Evolutionary conservation across 306 rosid genomes (phyloP).

Genomic region (Cucumis sativus): DNA sequence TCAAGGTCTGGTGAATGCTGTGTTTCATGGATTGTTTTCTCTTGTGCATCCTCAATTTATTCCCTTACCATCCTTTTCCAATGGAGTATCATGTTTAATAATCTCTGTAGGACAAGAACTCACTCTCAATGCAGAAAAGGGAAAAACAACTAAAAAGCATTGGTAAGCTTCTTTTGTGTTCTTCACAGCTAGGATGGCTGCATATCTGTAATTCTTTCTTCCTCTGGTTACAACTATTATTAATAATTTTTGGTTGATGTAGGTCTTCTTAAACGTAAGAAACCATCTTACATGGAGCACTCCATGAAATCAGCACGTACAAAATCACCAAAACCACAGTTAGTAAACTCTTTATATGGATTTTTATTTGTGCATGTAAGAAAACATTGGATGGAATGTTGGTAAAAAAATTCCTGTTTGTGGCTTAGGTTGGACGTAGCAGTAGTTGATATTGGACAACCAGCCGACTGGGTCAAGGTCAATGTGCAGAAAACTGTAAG

Average conservation of each 20-base stretch:
- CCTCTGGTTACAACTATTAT: background rate
- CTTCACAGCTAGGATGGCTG: background rate
- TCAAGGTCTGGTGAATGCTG: slow-evolving; percentile 50
- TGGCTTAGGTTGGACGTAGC: slow-evolving; percentile 63
- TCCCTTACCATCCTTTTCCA: background rate
- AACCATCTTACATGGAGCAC: slow-evolving; percentile 57
- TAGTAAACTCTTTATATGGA: slow-evolving; percentile 13
- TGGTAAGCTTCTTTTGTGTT: slow-evolving; percentile 36
- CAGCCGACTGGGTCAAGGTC: slow-evolving; percentile 98
- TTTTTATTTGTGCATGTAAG: background rate
- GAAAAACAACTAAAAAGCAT: slow-evolving; percentile 87
- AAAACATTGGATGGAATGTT: background rate
- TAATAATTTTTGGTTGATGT: slow-evolving; percentile 12
- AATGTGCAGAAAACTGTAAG: slow-evolving; percentile 92
- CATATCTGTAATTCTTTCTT: slow-evolving; percentile 8
- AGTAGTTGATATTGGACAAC: slow-evolving; percentile 80
- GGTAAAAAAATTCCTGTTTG: slow-evolving; percentile 10
- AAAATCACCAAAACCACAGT: slow-evolving; percentile 74
- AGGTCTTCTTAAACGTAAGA: slow-evolving; percentile 83
- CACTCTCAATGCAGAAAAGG: slow-evolving; percentile 62
- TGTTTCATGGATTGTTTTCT: slow-evolving; percentile 10
- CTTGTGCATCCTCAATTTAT: background rate
- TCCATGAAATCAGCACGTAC: slow-evolving; percentile 58
- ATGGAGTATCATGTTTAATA: background rate
- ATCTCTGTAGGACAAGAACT: slow-evolving; percentile 60